Evolutionary conservation across 2,329 filamentous ascomycete genomes (phyloP).

Genomic region (Thielaviopsis cerberus): DNA sequence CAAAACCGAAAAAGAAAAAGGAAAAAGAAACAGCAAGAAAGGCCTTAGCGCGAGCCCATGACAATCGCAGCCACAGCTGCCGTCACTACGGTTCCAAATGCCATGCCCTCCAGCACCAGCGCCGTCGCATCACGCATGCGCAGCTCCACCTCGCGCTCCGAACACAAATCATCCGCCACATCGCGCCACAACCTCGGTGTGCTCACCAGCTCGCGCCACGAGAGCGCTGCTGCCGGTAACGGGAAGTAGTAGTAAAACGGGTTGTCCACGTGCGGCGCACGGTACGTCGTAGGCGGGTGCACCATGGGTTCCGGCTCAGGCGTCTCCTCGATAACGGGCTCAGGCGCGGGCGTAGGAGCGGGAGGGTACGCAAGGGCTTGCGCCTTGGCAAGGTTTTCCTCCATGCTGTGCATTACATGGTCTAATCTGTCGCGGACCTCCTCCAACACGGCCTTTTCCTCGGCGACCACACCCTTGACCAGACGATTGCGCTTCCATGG

Average conservation of each 20-base stretch:
- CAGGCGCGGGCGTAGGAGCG: background rate
- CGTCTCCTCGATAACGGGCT: background rate
- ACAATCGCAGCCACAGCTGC: conserved; percentile 2
- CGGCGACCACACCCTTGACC: conserved; percentile 65
- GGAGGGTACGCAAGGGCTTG: conserved; percentile 4
- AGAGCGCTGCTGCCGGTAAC: background rate
- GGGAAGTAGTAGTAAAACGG: conserved; percentile 5
- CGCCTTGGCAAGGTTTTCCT: conserved; percentile 8
- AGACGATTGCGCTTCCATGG: conserved; percentile 73
- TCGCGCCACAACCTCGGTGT: conserved; percentile 8
- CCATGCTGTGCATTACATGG: conserved; percentile 11
- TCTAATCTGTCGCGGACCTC: conserved; percentile 21
- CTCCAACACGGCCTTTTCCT: conserved; percentile 43
- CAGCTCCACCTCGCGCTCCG: conserved; percentile 41
- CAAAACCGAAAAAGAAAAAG: background rate
- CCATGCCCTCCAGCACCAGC: conserved; percentile 43
- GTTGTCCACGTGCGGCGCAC: background rate
- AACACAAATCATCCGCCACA: conserved; percentile 7
- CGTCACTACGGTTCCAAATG: conserved; percentile 22
- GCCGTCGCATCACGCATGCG: conserved; percentile 53
- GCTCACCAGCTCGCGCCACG: conserved; percentile 8
- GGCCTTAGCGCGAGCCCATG: background rate
- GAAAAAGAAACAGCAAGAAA: background rate
- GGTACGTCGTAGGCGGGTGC: background rate
- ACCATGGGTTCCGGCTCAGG: background rate